Evolutionary conservation across 2,329 filamentous ascomycete genomes (phyloP).

Genomic region (Exutisphaerella laricina): DNA sequence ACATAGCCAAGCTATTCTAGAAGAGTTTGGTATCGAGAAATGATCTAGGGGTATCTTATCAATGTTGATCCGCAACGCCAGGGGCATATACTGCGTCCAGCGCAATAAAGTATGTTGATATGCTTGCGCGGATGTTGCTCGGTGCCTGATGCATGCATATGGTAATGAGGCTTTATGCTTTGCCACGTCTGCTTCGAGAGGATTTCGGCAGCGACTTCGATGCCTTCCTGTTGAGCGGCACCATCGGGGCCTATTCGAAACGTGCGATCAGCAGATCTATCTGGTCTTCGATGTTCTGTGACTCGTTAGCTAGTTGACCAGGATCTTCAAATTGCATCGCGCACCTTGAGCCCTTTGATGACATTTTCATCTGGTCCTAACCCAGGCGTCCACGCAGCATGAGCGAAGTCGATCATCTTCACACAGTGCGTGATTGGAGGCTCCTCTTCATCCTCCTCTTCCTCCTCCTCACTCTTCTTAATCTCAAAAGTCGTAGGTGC

Average conservation of each 20-base stretch:
- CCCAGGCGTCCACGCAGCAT: conserved; percentile 77
- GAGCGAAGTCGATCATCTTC: conserved; percentile 95
- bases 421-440: conserved; percentile 66
- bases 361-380: conserved; percentile 86
- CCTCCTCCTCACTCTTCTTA: conserved; percentile 40
- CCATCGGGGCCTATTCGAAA: conserved; percentile 15
- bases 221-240: not conserved
- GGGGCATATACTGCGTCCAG: too few relatives aligned
- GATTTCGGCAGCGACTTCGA: not conserved
- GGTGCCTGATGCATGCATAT: too few relatives aligned
- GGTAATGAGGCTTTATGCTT: not conserved
- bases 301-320: not conserved
- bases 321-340: not conserved
- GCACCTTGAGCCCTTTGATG: conserved; percentile 55
- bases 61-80: not conserved
- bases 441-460: conserved; percentile 49
- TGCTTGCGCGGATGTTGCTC: too few relatives aligned
- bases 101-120: not conserved
- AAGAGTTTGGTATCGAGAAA: conserved; percentile 38
- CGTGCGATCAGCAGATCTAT: conserved; percentile 29
- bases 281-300: conserved; percentile 28
- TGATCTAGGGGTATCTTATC: conserved; percentile 8
- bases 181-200: not conserved
- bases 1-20: conserved; percentile 45
- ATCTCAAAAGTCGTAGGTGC: conserved; percentile 31